These are phyloP conservation scores for Entophlyctis luteolus DNA, from an alignment of 192 early-diverging fungal species.

Conservation along the genomic window DNA sequence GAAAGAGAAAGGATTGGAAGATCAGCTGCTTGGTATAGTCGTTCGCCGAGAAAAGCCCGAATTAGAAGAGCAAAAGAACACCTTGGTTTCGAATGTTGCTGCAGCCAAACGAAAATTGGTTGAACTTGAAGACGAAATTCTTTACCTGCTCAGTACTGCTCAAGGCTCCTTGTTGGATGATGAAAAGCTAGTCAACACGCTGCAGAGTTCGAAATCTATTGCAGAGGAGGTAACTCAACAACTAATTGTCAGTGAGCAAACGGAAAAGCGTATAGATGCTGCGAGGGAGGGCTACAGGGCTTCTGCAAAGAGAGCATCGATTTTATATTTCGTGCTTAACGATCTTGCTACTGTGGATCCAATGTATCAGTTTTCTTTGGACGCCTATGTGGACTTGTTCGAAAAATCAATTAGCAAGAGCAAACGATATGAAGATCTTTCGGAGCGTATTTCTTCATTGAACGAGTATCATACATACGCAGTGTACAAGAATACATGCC, in stretches of 20 bases:
- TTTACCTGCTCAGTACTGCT: conserved; percentile 58
- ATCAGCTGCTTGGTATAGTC: conserved; percentile 59
- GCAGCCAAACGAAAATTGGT: conserved; percentile 56
- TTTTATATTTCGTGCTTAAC: conserved; percentile 60
- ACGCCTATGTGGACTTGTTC: conserved; percentile 60
- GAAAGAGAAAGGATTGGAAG: conserved; percentile 60
- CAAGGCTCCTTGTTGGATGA: conserved; percentile 62
- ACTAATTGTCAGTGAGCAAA: conserved; percentile 58
- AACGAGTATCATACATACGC: conserved; percentile 63
- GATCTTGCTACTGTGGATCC: conserved; percentile 58
- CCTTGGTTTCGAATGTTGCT: conserved; percentile 55
- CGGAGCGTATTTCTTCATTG: conserved; percentile 47
- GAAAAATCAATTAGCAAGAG: conserved; percentile 59
- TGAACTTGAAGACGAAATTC: conserved; percentile 60
- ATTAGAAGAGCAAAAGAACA: conserved; percentile 59
- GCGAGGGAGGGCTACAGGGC: conserved; percentile 60
- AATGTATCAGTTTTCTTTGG: conserved; percentile 66
- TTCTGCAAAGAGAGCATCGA: conserved; percentile 56
- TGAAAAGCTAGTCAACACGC: conserved; percentile 58
- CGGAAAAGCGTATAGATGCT: conserved; percentile 59
- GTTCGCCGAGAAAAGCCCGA: conserved; percentile 57
- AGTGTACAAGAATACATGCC: conserved; percentile 61
- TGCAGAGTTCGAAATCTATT: conserved; percentile 60
- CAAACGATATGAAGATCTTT: conserved; percentile 51
- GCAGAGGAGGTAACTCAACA: conserved; percentile 60